Conservation (phyloP, 108 stramenopile species). For the Cylindrotheca fusiformis region DNA sequence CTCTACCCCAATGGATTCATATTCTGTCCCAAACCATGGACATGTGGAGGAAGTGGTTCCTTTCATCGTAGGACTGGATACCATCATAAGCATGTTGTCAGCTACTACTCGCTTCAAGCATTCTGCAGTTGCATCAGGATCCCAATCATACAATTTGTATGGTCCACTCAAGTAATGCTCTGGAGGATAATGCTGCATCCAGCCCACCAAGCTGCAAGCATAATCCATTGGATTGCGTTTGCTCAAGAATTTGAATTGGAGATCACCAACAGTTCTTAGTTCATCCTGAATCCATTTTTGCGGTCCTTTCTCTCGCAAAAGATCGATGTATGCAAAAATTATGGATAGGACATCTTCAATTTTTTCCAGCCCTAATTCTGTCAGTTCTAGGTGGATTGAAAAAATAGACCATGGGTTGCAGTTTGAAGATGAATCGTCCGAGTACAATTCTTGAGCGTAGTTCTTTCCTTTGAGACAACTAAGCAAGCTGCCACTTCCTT, state of each 20-base stretch:
- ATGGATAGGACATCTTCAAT: slow-evolving; percentile 60
- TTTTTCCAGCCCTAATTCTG: slow-evolving; percentile 57
- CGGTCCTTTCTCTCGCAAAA: slow-evolving; percentile 43
- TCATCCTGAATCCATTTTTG: slow-evolving; percentile 73
- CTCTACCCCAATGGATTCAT: slow-evolving; percentile 19
- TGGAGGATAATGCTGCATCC: slow-evolving; percentile 48
- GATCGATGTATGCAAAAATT: slow-evolving; percentile 59
- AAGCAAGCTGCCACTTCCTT: slow-evolving; percentile 69
- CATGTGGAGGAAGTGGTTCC: slow-evolving; percentile 11
- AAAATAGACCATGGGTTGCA: slow-evolving; percentile 54
- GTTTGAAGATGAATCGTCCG: slow-evolving; percentile 37
- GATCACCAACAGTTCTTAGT: slow-evolving; percentile 39
- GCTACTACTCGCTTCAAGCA: slow-evolving; percentile 36
- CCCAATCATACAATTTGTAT: slow-evolving; percentile 47
- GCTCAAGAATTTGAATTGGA: slow-evolving; percentile 65
- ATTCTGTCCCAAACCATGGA: slow-evolving; percentile 58
- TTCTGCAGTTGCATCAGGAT: slow-evolving; percentile 29
- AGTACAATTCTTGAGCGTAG: slow-evolving; percentile 70
- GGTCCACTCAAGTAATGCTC: slow-evolving; percentile 47
- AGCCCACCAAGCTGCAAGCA: slow-evolving; percentile 40
- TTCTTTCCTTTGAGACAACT: slow-evolving; percentile 48
- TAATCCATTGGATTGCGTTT: slow-evolving; percentile 61
- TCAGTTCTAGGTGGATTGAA: slow-evolving; percentile 53
- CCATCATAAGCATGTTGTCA: slow-evolving; percentile 51
- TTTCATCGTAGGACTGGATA: slow-evolving; percentile 27